phyloP scores from a whole-genome alignment of 257 asterid genomes.

The Solanum pinnatisectum region DNA sequence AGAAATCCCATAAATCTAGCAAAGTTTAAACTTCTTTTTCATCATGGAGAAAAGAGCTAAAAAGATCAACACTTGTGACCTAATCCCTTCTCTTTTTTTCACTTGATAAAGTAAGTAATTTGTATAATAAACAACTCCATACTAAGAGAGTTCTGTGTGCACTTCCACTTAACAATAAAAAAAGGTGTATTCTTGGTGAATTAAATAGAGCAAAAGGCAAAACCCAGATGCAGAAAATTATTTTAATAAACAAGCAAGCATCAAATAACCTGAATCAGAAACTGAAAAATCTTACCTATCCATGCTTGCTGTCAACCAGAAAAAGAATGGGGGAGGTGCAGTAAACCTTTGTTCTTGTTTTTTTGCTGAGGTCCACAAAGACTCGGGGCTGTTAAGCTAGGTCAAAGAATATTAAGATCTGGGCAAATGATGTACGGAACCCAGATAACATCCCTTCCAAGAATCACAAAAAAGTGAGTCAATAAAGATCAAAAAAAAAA shows the following conservation, averaged over 20 bases:
- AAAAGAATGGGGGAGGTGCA: slow-evolving; percentile 6
- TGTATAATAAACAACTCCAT: not conserved
- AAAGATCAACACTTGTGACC: not conserved
- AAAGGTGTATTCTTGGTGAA: not conserved
- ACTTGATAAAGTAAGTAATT: not conserved
- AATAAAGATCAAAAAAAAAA: slow-evolving; percentile 9
- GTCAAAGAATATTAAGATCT: slow-evolving; percentile 36
- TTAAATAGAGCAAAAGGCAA: not conserved
- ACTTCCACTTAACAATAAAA: not conserved
- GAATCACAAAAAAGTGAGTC: slow-evolving; percentile 18
- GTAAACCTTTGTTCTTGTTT: slow-evolving; percentile 30
- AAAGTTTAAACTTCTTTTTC: not conserved
- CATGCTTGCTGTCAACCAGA: slow-evolving; percentile 6
- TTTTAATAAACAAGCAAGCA: not conserved
- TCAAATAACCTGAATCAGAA: not conserved
- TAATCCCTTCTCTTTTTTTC: not conserved
- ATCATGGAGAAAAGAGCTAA: not conserved
- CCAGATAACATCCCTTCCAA: slow-evolving; percentile 33
- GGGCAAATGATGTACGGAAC: slow-evolving; percentile 54
- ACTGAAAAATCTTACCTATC: slow-evolving; percentile 6
- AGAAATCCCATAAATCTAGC: not conserved
- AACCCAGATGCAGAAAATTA: not conserved
- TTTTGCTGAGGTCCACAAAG: not conserved
- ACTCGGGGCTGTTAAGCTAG: slow-evolving; percentile 24
- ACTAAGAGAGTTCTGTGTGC: not conserved